Evolutionary conservation across 192 early-diverging fungal genomes (phyloP).

Genomic region (Backusella tuberculispora): DNA sequence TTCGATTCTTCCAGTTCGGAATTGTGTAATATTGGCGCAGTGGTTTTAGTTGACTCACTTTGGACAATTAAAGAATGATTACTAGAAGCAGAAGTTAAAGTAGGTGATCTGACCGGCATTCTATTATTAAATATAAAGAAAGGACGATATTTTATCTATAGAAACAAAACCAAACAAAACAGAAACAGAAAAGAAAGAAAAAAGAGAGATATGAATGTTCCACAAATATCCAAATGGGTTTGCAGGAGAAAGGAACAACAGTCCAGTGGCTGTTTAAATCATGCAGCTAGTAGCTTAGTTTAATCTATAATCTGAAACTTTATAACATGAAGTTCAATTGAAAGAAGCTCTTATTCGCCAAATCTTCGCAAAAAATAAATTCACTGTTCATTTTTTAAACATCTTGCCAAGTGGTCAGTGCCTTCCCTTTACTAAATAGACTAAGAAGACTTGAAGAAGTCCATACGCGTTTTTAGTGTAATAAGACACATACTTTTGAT

Average conservation of each 20-base stretch:
- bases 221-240: background rate
- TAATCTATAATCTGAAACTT: background rate
- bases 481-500: no score
- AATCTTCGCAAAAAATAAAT: no score
- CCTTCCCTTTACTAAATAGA: no score
- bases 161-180: background rate
- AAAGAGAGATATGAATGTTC: background rate
- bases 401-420: no score
- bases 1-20: background rate
- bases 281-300: background rate
- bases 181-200: background rate
- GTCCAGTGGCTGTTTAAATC: constrained; percentile 8
- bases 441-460: no score
- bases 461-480: no score
- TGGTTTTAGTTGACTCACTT: background rate
- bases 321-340: background rate
- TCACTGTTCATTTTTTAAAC: no score
- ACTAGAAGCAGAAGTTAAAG: background rate
- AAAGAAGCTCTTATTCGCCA: no score
- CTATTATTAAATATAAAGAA: background rate
- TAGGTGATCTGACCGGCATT: background rate
- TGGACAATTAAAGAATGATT: background rate
- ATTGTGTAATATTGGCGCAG: background rate
- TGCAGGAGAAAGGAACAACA: background rate
- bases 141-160: background rate